Evolutionary conservation across 75 land plant genomes (phyloP).

Genomic region (Cupressus sempervirens): DNA sequence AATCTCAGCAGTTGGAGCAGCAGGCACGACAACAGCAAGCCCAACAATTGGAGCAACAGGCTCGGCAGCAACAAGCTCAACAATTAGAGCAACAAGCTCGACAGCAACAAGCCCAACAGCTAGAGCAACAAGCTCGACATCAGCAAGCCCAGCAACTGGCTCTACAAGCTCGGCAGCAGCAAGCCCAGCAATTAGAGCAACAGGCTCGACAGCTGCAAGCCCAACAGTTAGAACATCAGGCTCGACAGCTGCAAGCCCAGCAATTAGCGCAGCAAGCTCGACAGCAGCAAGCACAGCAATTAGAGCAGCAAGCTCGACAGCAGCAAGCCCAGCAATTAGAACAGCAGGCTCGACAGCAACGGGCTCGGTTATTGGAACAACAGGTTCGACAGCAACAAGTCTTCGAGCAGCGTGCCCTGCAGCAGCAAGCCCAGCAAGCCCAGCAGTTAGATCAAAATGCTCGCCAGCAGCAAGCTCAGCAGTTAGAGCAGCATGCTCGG

Average conservation of each 20-base stretch:
- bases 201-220: conserved; percentile 9
- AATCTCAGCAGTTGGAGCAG: background rate
- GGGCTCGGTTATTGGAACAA: background rate
- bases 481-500: conserved; percentile 8
- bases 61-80: background rate
- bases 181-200: conserved; percentile 7
- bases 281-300: background rate
- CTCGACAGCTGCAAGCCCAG: background rate
- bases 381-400: conserved; percentile 1
- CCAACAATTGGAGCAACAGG: background rate
- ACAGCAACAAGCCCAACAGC: background rate
- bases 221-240: conserved; percentile 1
- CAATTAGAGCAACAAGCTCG: background rate
- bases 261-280: background rate
- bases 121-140: background rate
- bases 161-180: background rate
- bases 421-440: conserved; percentile 4
- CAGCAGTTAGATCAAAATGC: conserved; percentile 3
- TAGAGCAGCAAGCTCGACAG: conserved; percentile 5
- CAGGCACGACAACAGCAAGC: background rate
- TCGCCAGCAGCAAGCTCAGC: conserved; percentile 8
- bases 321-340: conserved; percentile 2
- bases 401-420: background rate
- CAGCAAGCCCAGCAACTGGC: background rate
- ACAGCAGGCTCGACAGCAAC: conserved; percentile 7